A percentile compares a stretch with the other conserved stretches of the same genome.
Evolutionary conservation across 106 monocot genomes (phyloP).

Genomic region (Apostasia shenzhenica): DNA sequence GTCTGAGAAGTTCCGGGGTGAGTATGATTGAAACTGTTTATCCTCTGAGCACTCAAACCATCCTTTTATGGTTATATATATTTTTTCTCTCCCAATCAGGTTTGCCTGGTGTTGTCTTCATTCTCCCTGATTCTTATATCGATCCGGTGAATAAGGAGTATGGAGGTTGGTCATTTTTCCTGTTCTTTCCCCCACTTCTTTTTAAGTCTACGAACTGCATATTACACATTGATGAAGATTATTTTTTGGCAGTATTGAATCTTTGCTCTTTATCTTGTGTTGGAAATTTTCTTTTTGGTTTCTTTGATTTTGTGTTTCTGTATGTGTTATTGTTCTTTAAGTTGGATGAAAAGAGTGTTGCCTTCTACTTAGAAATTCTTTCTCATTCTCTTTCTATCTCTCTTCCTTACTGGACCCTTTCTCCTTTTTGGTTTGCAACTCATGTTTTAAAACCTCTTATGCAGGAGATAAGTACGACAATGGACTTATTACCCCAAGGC

Average conservation of each 20-base stretch:
- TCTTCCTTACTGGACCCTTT: not conserved
- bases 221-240: not conserved
- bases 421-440: too few species aligned
- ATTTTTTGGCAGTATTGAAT: not conserved
- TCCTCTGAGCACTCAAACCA: not conserved
- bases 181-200: not conserved
- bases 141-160: slow-evolving; percentile 96
- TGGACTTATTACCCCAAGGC: slow-evolving; percentile 88
- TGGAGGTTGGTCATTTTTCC: slow-evolving; percentile 55
- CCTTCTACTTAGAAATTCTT: not conserved
- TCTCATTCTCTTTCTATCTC: not conserved
- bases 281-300: not conserved
- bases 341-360: not conserved
- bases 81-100: slow-evolving; percentile 25
- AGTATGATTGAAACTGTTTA: not conserved
- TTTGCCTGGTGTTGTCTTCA: slow-evolving; percentile 92
- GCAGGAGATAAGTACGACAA: slow-evolving; percentile 96
- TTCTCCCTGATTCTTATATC: slow-evolving; percentile 93
- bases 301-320: not conserved
- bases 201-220: not conserved
- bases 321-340: too few species aligned
- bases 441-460: not conserved
- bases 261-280: not conserved
- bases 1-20: slow-evolving; percentile 88
- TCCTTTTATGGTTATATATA: not conserved